A percentile compares a stretch with the other conserved stretches of the same genome.
These are phyloP conservation scores for Pyronema domesticum DNA, from an alignment of 495 filamentous ascomycete genomes.

Conservation along the genomic window DNA sequence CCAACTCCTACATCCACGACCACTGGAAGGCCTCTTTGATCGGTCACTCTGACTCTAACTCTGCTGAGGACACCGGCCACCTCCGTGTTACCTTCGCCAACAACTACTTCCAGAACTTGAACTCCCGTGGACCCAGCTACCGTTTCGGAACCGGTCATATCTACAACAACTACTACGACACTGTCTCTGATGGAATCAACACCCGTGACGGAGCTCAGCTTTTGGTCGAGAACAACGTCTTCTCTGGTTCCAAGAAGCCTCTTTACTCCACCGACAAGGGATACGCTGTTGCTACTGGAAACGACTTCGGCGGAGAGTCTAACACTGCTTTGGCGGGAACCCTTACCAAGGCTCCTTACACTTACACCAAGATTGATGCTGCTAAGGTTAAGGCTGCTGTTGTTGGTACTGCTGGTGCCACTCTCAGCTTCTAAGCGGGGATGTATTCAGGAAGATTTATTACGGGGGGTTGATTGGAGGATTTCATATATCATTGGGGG, in stretches of 20 bases:
- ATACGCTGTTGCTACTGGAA: constrained; percentile 31
- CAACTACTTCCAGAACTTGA: constrained; percentile 46
- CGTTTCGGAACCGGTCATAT: constrained; percentile 45
- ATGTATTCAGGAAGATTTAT: neutral
- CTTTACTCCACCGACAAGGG: constrained; percentile 41
- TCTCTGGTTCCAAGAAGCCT: constrained; percentile 31
- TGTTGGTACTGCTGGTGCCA: constrained; percentile 36
- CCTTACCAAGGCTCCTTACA: constrained; percentile 33
- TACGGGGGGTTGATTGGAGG: no score
- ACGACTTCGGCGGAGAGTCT: constrained; percentile 35
- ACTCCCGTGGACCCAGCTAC: constrained; percentile 40
- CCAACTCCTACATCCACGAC: constrained; percentile 36
- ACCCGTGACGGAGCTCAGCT: constrained; percentile 47
- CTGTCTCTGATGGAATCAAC: constrained; percentile 43
- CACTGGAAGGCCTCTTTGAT: constrained; percentile 49
- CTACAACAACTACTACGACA: constrained; percentile 30
- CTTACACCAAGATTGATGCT: constrained; percentile 32
- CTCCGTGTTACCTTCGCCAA: constrained; percentile 43
- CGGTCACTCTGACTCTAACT: constrained; percentile 41
- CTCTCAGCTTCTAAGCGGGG: constrained; percentile 32
- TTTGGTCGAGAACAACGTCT: constrained; percentile 43
- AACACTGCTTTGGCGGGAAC: constrained; percentile 34
- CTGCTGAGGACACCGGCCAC: constrained; percentile 32
- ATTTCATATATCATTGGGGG: no score
- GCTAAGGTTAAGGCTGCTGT: constrained; percentile 30